phyloP scores from a whole-genome alignment of 2,329 filamentous ascomycete species.

The Neonectria hederae region DNA sequence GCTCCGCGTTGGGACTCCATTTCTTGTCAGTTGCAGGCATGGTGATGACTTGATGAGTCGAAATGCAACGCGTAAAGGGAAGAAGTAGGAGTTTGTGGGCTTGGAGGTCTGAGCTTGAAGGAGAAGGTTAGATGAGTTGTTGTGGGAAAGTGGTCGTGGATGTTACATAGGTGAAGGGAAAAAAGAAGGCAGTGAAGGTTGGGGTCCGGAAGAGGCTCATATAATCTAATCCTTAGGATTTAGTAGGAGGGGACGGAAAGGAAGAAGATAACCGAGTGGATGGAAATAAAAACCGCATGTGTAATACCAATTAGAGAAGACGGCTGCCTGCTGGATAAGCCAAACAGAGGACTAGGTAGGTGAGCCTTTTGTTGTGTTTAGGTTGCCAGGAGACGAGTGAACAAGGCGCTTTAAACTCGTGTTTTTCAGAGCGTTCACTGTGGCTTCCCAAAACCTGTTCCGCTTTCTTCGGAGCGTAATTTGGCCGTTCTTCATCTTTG shows the following conservation, averaged over 20 bases:
- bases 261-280: no score
- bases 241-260: not conserved
- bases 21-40: constrained; percentile 48
- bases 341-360: not conserved
- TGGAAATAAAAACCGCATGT: not conserved
- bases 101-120: not conserved
- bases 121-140: not conserved
- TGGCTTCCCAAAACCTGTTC: not conserved
- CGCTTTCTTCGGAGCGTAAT: not conserved
- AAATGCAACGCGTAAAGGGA: not conserved
- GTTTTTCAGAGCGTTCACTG: not conserved
- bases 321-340: not conserved
- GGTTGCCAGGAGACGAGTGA: not conserved
- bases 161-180: not conserved
- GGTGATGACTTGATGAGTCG: not conserved
- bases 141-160: not conserved
- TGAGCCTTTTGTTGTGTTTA: constrained; percentile 1
- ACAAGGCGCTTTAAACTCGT: not conserved
- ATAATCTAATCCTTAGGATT: not conserved
- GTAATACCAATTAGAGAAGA: not conserved
- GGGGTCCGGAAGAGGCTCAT: not conserved
- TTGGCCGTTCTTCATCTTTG: not conserved
- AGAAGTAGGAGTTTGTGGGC: not conserved
- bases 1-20: constrained; percentile 50
- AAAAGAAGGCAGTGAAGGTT: not conserved